A percentile compares a stretch with the other conserved stretches of the same genome.
These are phyloP conservation scores for Trichoderma virens DNA, from an alignment of 495 filamentous ascomycete species.

Conservation along the genomic window DNA sequence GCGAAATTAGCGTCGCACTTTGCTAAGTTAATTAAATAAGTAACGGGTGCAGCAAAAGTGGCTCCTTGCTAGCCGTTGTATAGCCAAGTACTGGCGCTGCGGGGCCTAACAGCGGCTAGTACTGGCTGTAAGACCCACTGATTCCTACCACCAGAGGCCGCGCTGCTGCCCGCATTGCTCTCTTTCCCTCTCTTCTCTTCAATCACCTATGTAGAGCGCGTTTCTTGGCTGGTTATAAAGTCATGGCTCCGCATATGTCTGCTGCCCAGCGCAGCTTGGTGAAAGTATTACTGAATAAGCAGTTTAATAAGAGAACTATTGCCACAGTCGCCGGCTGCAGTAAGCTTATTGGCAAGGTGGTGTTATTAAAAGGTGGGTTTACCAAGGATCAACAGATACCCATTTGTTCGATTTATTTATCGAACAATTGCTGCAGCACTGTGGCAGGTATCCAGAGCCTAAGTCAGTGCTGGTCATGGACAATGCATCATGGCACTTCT, in stretches of 20 bases:
- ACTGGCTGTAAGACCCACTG: too few relatives aligned
- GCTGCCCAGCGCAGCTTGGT: too few relatives aligned
- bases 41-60: background rate
- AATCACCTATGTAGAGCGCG: too few relatives aligned
- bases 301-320: too few relatives aligned
- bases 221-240: too few relatives aligned
- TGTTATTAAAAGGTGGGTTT: conserved; percentile 26
- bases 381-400: conserved; percentile 31
- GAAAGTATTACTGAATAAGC: too few relatives aligned
- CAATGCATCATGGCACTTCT: conserved; percentile 36
- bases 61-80: background rate
- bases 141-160: too few relatives aligned
- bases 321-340: too few relatives aligned
- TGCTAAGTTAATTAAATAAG: background rate
- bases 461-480: conserved; percentile 40
- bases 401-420: conserved; percentile 35
- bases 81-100: background rate
- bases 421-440: conserved; percentile 32
- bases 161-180: too few relatives aligned
- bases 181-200: too few relatives aligned
- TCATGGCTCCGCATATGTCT: too few relatives aligned
- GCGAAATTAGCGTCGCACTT: background rate
- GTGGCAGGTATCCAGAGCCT: conserved; percentile 28
- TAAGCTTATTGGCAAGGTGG: conserved; percentile 32
- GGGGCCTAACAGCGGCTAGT: too few relatives aligned